phyloP scores from a whole-genome alignment of 1,139 yeast genomes.

The Meyerozyma smithsonii region DNA sequence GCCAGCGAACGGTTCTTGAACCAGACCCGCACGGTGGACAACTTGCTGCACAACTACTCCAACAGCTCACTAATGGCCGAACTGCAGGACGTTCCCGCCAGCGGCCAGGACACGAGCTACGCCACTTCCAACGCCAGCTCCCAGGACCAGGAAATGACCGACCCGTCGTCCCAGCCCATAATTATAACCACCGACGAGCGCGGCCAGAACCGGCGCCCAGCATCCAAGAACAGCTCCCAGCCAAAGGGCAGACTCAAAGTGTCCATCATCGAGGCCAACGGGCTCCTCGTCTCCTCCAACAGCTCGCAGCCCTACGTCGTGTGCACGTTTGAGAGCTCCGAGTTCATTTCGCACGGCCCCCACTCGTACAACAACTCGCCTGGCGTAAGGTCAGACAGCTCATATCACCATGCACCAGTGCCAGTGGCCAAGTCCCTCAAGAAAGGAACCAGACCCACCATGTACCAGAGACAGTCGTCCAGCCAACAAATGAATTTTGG shows the following conservation, averaged over 20 bases:
- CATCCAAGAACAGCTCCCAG: slow-evolving; percentile 30
- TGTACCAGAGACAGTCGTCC: slow-evolving; percentile 63
- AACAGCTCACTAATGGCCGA: slow-evolving; percentile 3
- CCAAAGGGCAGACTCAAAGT: slow-evolving; percentile 83
- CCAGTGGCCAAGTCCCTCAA: slow-evolving; percentile 14
- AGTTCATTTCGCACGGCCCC: slow-evolving; percentile 81
- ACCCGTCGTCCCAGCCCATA: slow-evolving; percentile 21
- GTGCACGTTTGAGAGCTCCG: slow-evolving; percentile 89
- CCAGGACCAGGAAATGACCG: slow-evolving; percentile 6
- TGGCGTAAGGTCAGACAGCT: neutral
- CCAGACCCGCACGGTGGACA: slow-evolving; percentile 3
- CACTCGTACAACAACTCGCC: slow-evolving; percentile 51
- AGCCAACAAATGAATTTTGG: slow-evolving; percentile 48
- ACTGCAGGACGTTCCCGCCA: neutral
- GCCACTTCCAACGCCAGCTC: slow-evolving; percentile 1
- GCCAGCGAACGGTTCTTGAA: slow-evolving; percentile 7
- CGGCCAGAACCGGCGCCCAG: slow-evolving; percentile 29
- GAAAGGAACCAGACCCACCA: slow-evolving; percentile 32
- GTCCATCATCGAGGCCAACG: slow-evolving; percentile 73
- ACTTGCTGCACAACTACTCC: slow-evolving; percentile 12
- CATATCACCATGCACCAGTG: slow-evolving; percentile 11
- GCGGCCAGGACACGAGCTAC: slow-evolving; percentile 1
- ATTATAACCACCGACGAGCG: slow-evolving; percentile 46
- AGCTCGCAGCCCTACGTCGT: slow-evolving; percentile 82
- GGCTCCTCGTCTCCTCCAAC: slow-evolving; percentile 50